Base-by-base conservation (phyloP, 805 yeast genomes). In the Cyberlindnera sargentensis region DNA sequence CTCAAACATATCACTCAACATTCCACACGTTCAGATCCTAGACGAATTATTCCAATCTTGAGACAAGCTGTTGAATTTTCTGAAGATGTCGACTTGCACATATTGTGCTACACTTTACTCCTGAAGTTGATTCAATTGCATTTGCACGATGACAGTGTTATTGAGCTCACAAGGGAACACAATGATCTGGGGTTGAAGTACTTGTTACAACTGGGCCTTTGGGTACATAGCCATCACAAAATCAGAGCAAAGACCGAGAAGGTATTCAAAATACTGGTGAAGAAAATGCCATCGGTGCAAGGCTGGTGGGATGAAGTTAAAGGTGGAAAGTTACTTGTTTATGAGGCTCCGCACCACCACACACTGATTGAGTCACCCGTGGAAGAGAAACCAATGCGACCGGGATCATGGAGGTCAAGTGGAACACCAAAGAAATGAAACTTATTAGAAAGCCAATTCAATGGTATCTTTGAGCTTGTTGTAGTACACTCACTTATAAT, bases 71-170 rank as follows among this genome's bases (percentile, higher is more conserved):
- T 66, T 10, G 61, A 58, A 11, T 44, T 55, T 8, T 44, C 64
- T 5, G 56, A 42, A 30, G 40, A n/a, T 34, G 32, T 15, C 8
- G 50, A 43, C 8, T 20, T 40, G 39, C 57, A 53, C 41, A 42
- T 50, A 24, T 47, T 59, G 23, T 66, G 61, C 45, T 67, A 61
- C 44, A 38, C 40, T 24, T 31, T 34, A 23, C 47, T 65, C 7
- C 40, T 42, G 9, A 41, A 45, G 1, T 31, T 68, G 4, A 45
- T 66, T 1, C 47, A 48, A 23, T 45, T 37, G 4, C 75, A 70
- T 42, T 30, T 43, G 8, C 34, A 52, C 3, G 67, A 73, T 44
- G 68, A 72, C 44, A 62, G 67, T 64, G 64, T 62, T 1, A 62
- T 62, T 45, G 45, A 67, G 7, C 38, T 41, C 5, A 43, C 67